Evolutionary conservation across 495 filamentous ascomycete genomes (phyloP).

Genomic region (Mycothermus thermophilus): DNA sequence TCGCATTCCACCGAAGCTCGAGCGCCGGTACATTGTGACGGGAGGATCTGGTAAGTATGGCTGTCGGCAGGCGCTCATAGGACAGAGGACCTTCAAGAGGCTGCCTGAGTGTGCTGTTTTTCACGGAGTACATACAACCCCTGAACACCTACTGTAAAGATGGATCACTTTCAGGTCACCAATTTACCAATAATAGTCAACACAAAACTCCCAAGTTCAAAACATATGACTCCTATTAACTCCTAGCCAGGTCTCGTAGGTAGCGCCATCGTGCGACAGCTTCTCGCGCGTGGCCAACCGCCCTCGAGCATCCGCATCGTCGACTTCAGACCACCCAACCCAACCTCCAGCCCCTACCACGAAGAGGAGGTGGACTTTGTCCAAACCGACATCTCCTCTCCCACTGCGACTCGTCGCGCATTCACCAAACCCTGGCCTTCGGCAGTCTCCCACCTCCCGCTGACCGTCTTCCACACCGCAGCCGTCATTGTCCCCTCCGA

Average conservation of each 20-base stretch:
- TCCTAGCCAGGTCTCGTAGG: slow-evolving; percentile 29
- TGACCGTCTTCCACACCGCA: slow-evolving; percentile 34
- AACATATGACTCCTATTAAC: neutral
- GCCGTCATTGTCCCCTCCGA: slow-evolving; percentile 33
- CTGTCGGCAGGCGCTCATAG: too few species aligned
- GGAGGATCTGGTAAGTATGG: too few species aligned
- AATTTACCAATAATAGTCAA: too few species aligned
- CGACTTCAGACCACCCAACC: slow-evolving; percentile 24
- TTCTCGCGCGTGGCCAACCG: slow-evolving; percentile 28
- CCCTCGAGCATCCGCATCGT: slow-evolving; percentile 29
- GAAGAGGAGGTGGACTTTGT: slow-evolving; percentile 24
- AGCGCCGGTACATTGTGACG: too few species aligned
- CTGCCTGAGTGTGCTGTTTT: too few species aligned
- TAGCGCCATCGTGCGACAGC: slow-evolving; percentile 31
- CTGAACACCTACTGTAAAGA: too few species aligned
- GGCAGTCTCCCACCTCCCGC: slow-evolving; percentile 18
- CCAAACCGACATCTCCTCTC: slow-evolving; percentile 28
- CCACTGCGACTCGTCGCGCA: slow-evolving; percentile 18
- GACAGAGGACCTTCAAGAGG: too few species aligned
- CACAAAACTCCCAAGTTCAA: neutral
- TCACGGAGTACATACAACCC: too few species aligned
- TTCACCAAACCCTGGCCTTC: slow-evolving; percentile 26
- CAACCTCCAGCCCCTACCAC: slow-evolving; percentile 21
- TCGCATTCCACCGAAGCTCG: too few species aligned
- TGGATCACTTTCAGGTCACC: slow-evolving; percentile 8